A percentile compares a stretch with the other conserved stretches of the same genome.
Evolutionary conservation across 805 yeast genomes (phyloP).

Genomic region (Monosporozyma unispora): DNA sequence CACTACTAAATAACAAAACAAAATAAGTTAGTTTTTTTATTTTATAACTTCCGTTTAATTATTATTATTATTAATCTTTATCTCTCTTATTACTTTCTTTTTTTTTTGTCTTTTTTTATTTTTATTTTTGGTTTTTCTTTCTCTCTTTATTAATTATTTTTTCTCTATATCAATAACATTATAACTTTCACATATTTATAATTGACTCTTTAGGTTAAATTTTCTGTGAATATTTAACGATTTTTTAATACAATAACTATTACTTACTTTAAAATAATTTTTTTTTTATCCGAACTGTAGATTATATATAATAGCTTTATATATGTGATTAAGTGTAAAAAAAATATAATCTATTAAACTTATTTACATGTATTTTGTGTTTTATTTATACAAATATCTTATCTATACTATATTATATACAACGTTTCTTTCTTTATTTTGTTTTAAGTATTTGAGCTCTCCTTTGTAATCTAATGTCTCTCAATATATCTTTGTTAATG

Average conservation of each 20-base stretch:
- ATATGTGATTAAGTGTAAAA: neutral
- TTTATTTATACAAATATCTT: neutral
- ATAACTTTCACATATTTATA: neutral
- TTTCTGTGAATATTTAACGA: neutral
- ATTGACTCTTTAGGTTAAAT: neutral
- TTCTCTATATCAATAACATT: neutral
- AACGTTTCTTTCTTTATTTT: neutral
- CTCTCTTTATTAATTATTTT: neutral
- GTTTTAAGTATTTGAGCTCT: constrained; percentile 2
- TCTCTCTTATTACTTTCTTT: neutral
- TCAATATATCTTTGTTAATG: constrained; percentile 11
- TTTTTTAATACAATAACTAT: neutral
- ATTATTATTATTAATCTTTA: neutral
- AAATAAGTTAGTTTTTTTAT: no score
- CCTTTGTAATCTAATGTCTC: constrained; percentile 11
- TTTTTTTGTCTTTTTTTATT: neutral
- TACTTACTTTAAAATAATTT: neutral
- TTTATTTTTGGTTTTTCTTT: neutral
- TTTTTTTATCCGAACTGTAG: neutral
- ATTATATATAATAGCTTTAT: neutral
- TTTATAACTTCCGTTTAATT: neutral
- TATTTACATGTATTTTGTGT: neutral
- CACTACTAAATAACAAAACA: no score
- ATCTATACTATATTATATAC: neutral
- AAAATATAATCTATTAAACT: no score